Evolutionary conservation across 2,329 filamentous ascomycete genomes (phyloP), one percentile per base, ranked within the genome.

Genomic region (Colletotrichum sp.): DNA sequence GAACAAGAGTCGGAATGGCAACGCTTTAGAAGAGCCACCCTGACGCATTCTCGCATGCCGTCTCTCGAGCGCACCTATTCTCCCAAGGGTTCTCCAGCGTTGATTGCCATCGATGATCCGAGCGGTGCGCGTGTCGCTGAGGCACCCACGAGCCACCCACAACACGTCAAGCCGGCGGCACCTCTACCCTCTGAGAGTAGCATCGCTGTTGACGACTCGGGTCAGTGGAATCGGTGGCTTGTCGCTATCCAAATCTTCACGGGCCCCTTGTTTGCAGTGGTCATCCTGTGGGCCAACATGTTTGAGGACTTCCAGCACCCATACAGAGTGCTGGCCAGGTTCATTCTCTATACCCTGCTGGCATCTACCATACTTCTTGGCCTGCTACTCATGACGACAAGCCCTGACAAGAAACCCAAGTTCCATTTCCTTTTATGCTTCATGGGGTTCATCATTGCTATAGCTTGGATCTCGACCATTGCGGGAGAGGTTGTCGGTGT

Each of bases 391-490:
- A 76, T 92, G 6, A 93, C 93, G 24, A 98, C 96, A 0, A 91
- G 90, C 1, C 89, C 93, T 9, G 88, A 91, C 66, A 90, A 89
- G 39, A 92, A 93, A 34, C 94, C 95, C 0, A 92, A 90, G 77
- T 95, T 95, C 84, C 94, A 96, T 75, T 93, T 93, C 65, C 82
- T 96, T 28, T 89, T 99, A 61, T 98, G 96, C 82, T 95, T 98
- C 81, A 87, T 98, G 43, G 97, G 98, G 8, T 99, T 99, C 82
- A 88, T 94, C 10, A 98, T 99, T 74, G 93, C 94, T 77, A 97
- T 99, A 73, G 94, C 95, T 28, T 99, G 98, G 97, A 98, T 99
- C 80, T 97, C 95, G 52, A 97, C 95, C 2, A 96, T 99, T 79
- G 96, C 97, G 3, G 95, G 95, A 43, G 96, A 99, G 86, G 97